Conservation (phyloP, 768 basidiomycete genomes). For the Hericium coralloides region DNA sequence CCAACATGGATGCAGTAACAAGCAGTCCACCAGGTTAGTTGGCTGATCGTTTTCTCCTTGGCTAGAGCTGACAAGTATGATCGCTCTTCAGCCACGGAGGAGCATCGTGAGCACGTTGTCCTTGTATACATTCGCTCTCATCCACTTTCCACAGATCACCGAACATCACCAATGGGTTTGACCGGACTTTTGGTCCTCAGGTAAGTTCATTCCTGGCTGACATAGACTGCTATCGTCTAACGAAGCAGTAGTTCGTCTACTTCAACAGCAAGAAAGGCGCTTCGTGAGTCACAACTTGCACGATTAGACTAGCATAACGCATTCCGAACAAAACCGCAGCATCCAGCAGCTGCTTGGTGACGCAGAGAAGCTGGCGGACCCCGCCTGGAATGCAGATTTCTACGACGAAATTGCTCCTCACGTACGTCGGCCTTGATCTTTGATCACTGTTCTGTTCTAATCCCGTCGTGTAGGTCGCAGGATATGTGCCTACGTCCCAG, state of each 20-base stretch:
- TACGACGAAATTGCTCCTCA: constrained; percentile 21
- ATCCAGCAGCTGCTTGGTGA: constrained; percentile 15
- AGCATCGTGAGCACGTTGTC: not conserved
- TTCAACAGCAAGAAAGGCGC: not conserved
- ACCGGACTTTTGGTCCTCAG: constrained; percentile 22
- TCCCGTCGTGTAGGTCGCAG: not conserved
- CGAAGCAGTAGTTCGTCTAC: not conserved
- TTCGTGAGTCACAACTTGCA: not conserved
- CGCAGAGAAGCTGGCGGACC: constrained; percentile 18
- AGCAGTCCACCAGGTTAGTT: not conserved
- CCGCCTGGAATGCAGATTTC: constrained; percentile 19
- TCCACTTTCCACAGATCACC: constrained; percentile 6
- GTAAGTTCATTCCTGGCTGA: not conserved
- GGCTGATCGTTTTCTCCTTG: not conserved
- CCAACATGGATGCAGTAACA: not conserved
- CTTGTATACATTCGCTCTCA: not conserved
- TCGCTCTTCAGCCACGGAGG: not conserved
- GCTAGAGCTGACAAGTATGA: not conserved
- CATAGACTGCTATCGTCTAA: no score
- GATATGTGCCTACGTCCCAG: not conserved
- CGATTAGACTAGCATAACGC: not conserved
- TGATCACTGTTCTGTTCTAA: not conserved
- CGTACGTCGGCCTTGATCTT: constrained; percentile 3
- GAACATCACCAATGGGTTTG: constrained; percentile 21
- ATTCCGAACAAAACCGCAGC: not conserved